Percentiles rank a stretch among this genome's conserved stretches.
These are phyloP conservation scores for Lodderomyces oxycetoniae DNA, from an alignment of 1,139 yeast genomes.

Conservation along the genomic window DNA sequence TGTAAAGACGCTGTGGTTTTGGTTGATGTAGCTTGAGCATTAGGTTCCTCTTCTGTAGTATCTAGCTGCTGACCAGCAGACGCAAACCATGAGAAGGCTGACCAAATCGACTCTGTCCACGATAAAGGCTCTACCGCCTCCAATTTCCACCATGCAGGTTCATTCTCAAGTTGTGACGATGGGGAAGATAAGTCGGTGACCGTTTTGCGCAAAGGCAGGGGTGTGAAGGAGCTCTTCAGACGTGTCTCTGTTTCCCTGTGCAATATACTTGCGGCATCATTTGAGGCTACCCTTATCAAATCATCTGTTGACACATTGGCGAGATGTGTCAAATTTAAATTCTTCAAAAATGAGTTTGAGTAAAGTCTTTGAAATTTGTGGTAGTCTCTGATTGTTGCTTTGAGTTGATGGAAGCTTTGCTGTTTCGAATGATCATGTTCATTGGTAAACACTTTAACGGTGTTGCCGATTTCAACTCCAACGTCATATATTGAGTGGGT, in stretches of 20 bases:
- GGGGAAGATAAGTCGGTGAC: conserved; percentile 4
- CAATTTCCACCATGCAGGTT: conserved; percentile 44
- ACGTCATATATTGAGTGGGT: conserved; percentile 54
- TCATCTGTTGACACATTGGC: conserved; percentile 20
- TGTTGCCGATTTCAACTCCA: conserved; percentile 27
- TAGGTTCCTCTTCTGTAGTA: conserved; percentile 3
- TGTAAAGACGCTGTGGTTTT: neutral
- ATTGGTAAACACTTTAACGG: conserved; percentile 8
- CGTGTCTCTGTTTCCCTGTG: too few relatives aligned
- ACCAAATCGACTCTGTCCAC: conserved; percentile 64
- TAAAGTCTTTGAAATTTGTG: conserved; percentile 33
- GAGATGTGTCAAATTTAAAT: conserved; percentile 9
- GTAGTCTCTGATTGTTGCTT: conserved; percentile 36
- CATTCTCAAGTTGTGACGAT: conserved; percentile 12
- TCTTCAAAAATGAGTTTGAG: conserved; percentile 16
- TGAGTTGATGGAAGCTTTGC: conserved; percentile 12
- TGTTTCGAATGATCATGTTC: neutral
- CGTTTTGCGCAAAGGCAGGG: neutral
- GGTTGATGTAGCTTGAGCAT: too few relatives aligned
- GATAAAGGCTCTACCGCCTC: conserved; percentile 49
- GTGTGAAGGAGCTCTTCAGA: conserved; percentile 1
- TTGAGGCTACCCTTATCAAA: too few relatives aligned
- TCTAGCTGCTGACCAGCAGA: conserved; percentile 58
- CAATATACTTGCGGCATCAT: conserved; percentile 4
- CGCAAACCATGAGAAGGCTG: conserved; percentile 80